Percentiles rank a stretch among this genome's conserved stretches.
These are phyloP conservation scores for Heliamphora exappendiculata DNA, from an alignment of 148 eudicot species.

Conservation along the genomic window DNA sequence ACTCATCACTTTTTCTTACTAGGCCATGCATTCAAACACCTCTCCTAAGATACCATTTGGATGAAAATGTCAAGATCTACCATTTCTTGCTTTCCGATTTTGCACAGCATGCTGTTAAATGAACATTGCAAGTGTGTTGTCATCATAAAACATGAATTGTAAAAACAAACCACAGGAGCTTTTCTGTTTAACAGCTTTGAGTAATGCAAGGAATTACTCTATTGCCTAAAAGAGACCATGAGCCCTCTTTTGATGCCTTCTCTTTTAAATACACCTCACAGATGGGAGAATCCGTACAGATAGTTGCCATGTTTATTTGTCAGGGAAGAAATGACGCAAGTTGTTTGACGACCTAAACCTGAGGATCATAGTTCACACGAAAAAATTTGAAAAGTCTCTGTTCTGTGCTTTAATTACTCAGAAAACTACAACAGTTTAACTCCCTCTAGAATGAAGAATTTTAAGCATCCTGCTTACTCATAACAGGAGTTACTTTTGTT, in stretches of 20 bases:
- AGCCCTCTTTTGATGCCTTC: background rate
- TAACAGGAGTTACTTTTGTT: no score
- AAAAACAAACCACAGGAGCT: background rate
- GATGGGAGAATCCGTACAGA: background rate
- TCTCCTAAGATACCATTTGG: background rate
- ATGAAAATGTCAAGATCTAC: background rate
- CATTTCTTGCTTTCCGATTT: background rate
- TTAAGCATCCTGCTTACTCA: no score
- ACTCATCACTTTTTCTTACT: background rate
- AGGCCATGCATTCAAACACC: background rate
- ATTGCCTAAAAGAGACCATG: background rate
- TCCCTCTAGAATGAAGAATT: no score
- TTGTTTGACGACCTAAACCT: no score
- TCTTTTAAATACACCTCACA: background rate
- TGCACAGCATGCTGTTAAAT: background rate
- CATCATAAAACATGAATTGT: background rate
- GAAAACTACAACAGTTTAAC: background rate
- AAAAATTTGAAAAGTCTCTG: no score
- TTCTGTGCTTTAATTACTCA: background rate
- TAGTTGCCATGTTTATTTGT: background rate
- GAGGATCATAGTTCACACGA: no score
- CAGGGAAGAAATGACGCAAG: no score
- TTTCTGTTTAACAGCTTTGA: background rate
- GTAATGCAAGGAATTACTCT: background rate
- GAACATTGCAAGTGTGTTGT: background rate